Percentiles rank a stretch among this genome's conserved stretches.
These are phyloP conservation scores for Tolypocladium sp. DNA, from an alignment of 2,329 filamentous ascomycete species.

Conservation along the genomic window DNA sequence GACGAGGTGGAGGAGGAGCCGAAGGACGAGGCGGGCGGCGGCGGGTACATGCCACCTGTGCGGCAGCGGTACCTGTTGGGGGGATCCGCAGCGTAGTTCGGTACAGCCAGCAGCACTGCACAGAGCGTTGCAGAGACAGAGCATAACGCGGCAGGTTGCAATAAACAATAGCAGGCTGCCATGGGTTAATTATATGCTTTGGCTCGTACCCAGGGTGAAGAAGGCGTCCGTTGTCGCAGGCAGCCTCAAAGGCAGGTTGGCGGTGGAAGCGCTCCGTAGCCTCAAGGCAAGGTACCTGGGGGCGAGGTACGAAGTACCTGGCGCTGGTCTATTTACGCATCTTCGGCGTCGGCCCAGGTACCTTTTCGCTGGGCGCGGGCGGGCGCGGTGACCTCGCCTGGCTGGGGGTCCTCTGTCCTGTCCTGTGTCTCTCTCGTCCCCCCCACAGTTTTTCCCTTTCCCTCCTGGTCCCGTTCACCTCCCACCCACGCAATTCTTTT, in stretches of 20 bases:
- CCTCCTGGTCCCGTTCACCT: conserved; percentile 8
- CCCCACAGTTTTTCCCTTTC: conserved; percentile 9
- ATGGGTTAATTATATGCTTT: neutral
- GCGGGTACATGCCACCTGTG: conserved; percentile 2
- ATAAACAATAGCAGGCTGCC: neutral
- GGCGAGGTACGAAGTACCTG: neutral
- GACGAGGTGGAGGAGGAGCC: conserved; percentile 16
- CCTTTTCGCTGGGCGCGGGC: conserved; percentile 2
- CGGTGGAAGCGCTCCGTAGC: neutral
- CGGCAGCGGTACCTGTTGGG: neutral
- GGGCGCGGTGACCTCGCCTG: conserved; percentile 4
- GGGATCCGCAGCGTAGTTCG: too few species aligned
- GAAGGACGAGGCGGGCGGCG: conserved; percentile 6
- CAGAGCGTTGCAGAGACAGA: neutral
- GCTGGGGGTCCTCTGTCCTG: conserved; percentile 1
- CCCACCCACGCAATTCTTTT: conserved; percentile 16
- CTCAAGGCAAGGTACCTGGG: neutral
- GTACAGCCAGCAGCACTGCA: too few species aligned
- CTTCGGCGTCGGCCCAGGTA: conserved; percentile 5
- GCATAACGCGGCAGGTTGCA: neutral
- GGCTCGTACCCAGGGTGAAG: neutral
- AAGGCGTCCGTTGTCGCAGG: neutral
- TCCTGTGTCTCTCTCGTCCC: conserved; percentile 1
- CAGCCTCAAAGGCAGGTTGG: neutral
- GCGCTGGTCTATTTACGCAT: neutral